These are phyloP conservation scores for Purpureocillium takamizusanense DNA, from an alignment of 2,329 filamentous ascomycete species.

Conservation along the genomic window DNA sequence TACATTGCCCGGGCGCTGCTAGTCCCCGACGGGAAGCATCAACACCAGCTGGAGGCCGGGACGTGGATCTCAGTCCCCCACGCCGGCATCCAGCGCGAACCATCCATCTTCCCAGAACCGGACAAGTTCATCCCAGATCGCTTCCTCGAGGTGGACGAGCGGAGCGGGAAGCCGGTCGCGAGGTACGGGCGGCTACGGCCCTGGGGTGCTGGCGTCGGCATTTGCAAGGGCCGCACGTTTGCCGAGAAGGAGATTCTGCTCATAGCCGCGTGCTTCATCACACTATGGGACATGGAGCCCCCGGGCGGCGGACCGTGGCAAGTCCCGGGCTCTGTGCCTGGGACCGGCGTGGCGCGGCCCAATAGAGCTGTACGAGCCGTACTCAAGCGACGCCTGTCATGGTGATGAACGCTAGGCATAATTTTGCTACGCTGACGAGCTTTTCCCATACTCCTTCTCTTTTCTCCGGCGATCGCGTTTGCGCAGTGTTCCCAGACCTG, in stretches of 20 bases:
- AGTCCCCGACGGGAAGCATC: constrained; percentile 4
- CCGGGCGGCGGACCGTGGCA: too few relatives aligned
- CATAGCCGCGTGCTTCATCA: neutral
- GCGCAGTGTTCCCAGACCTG: too few relatives aligned
- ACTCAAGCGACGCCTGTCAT: too few relatives aligned
- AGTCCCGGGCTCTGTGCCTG: too few relatives aligned
- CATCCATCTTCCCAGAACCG: constrained; percentile 9
- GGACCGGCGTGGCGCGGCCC: too few relatives aligned
- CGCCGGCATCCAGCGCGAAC: constrained; percentile 6
- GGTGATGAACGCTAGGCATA: too few relatives aligned
- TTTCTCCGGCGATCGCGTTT: too few relatives aligned
- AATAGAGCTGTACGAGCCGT: too few relatives aligned
- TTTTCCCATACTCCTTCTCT: too few relatives aligned
- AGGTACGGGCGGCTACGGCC: constrained; percentile 13
- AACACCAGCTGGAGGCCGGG: constrained; percentile 10
- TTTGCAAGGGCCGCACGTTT: constrained; percentile 16
- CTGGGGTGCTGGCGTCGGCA: constrained; percentile 11
- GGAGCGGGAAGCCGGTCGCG: constrained; percentile 1
- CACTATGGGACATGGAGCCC: too few relatives aligned
- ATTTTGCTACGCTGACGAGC: too few relatives aligned
- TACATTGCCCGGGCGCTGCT: constrained; percentile 8
- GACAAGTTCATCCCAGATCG: constrained; percentile 12
- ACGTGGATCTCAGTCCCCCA: constrained; percentile 12
- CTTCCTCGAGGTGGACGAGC: constrained; percentile 8
- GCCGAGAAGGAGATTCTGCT: constrained; percentile 14